These are phyloP conservation scores for Neurospora sp. DNA, from an alignment of 495 filamentous ascomycete genomes.

Conservation along the genomic window DNA sequence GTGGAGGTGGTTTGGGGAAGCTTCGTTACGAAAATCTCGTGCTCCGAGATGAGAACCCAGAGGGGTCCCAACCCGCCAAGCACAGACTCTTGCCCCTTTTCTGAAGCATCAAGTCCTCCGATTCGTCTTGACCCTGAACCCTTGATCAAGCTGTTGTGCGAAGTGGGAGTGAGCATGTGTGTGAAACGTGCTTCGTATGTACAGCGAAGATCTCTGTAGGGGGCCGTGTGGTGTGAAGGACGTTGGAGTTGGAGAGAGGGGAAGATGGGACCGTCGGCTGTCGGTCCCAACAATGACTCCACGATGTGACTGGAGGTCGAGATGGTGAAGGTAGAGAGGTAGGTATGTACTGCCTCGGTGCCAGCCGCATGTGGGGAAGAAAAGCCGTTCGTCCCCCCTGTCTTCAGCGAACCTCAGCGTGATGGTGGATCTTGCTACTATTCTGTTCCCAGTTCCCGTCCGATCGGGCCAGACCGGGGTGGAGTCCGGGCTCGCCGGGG, in stretches of 20 bases:
- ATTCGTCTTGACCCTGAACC: background rate
- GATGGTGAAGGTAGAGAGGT: background rate
- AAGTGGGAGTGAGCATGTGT: background rate
- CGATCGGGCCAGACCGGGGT: conserved; percentile 16
- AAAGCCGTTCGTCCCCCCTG: background rate
- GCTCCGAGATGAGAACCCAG: background rate
- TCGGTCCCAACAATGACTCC: conserved; percentile 15
- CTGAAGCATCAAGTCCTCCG: background rate
- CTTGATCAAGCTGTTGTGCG: background rate
- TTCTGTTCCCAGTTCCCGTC: background rate
- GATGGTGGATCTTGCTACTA: background rate
- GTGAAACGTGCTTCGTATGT: background rate
- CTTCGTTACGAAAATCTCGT: background rate
- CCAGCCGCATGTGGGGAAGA: conserved; percentile 11
- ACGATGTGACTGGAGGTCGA: background rate
- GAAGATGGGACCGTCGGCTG: conserved; percentile 23
- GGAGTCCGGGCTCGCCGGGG: background rate
- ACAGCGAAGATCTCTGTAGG: background rate
- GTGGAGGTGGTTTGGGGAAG: background rate
- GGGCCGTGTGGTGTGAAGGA: conserved; percentile 1
- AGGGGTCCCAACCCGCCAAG: background rate
- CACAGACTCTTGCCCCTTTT: background rate
- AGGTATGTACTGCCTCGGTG: conserved; percentile 1
- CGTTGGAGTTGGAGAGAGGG: conserved; percentile 7
- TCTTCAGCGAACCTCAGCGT: conserved; percentile 4